Percentiles rank a stretch among this genome's conserved stretches.
Evolutionary conservation across 2,329 filamentous ascomycete species (phyloP).

Genomic region (Grosmannia huntii): DNA sequence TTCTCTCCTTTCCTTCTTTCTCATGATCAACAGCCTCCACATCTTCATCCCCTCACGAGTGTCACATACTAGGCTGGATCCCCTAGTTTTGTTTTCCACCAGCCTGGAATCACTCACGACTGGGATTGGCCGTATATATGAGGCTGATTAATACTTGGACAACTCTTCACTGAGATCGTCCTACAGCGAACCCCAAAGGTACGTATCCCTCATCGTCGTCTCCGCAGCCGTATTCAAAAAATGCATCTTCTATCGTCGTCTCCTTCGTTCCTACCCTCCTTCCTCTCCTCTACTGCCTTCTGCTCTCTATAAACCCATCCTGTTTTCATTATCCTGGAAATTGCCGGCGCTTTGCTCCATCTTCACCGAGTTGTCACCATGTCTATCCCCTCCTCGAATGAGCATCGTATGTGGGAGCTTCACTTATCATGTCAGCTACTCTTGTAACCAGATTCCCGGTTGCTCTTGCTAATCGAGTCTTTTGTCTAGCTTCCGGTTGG

Average conservation of each 20-base stretch:
- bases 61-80: neutral
- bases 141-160: neutral
- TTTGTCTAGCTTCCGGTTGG: neutral
- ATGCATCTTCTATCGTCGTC: neutral
- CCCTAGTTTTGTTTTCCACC: neutral
- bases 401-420: too few relatives aligned
- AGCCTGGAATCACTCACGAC: neutral
- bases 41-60: neutral
- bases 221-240: neutral
- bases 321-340: neutral
- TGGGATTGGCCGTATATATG: neutral
- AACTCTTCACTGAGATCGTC: conserved; percentile 8
- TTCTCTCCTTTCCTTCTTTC: neutral
- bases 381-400: neutral
- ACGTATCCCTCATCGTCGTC: neutral
- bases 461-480: neutral
- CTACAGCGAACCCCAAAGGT: neutral
- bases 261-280: neutral
- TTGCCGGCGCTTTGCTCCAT: neutral
- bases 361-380: neutral
- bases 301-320: neutral
- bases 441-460: neutral
- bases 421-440: neutral
- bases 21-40: neutral
- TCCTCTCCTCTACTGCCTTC: neutral